Evolutionary conservation across 352 stramenopile species (phyloP).

Genomic region (Pythium phragmitis): DNA sequence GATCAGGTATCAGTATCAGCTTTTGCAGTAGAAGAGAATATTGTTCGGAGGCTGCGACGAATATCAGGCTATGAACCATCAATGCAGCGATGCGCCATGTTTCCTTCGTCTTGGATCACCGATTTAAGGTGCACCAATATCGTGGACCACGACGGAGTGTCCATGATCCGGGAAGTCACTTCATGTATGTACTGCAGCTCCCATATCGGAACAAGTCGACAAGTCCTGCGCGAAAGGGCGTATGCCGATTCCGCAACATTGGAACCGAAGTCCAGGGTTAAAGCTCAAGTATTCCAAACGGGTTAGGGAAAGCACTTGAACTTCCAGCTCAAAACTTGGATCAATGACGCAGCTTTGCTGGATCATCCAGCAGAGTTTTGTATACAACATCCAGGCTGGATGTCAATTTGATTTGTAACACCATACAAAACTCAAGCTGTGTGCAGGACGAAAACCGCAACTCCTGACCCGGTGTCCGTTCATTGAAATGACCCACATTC

Average conservation of each 20-base stretch:
- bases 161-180: no score
- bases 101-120: no score
- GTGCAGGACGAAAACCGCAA: background rate
- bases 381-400: no score
- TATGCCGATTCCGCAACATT: background rate
- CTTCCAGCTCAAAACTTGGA: slow-evolving; percentile 2
- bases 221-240: no score
- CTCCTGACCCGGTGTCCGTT: slow-evolving; percentile 9
- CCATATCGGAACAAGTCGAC: no score
- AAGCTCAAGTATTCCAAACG: slow-evolving; percentile 3
- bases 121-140: no score
- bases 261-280: background rate
- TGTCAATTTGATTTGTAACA: slow-evolving; percentile 13
- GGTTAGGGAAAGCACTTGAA: slow-evolving; percentile 17
- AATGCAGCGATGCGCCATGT: no score
- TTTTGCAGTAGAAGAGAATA: no score
- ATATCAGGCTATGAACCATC: background rate
- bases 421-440: slow-evolving; percentile 10
- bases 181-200: no score
- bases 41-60: background rate
- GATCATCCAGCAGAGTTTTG: background rate
- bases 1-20: no score
- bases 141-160: no score
- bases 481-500: slow-evolving; percentile 9
- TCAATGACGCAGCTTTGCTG: slow-evolving; percentile 10